Conservation (phyloP, 495 filamentous ascomycete genomes). For the Penicillium robsamsonii region DNA sequence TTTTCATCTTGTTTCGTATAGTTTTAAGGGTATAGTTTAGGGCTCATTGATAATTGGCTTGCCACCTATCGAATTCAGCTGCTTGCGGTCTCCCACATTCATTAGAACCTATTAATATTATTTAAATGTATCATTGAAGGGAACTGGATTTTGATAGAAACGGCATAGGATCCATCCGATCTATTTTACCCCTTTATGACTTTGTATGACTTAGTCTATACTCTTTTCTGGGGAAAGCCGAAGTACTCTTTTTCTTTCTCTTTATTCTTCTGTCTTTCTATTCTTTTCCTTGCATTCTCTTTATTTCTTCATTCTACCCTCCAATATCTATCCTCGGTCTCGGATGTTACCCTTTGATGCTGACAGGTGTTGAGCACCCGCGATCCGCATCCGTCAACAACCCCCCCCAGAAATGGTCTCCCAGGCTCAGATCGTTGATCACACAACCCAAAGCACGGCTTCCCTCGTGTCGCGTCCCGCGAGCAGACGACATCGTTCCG, state of each 20-base stretch:
- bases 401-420: constrained; percentile 61
- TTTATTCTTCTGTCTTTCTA: not conserved
- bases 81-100: constrained; percentile 14
- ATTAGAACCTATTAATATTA: not conserved
- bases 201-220: not conserved
- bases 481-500: constrained; percentile 64
- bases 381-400: constrained; percentile 1
- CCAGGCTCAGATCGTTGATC: constrained; percentile 63
- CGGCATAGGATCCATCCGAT: not conserved
- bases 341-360: constrained; percentile 20
- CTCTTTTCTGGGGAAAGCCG: constrained; percentile 1
- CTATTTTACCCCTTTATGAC: not conserved
- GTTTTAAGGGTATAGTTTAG: too few relatives aligned
- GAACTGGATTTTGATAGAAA: constrained; percentile 9
- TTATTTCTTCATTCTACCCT: not conserved
- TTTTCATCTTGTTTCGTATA: not conserved
- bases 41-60: constrained; percentile 14
- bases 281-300: not conserved
- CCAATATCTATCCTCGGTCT: not conserved
- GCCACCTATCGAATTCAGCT: constrained; percentile 21
- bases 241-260: not conserved
- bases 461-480: constrained; percentile 60
- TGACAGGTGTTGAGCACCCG: constrained; percentile 26
- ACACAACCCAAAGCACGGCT: constrained; percentile 50
- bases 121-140: too few relatives aligned